Evolutionary conservation across 2,329 filamentous ascomycete genomes (phyloP).

Genomic region (Ceratocystis papillata): DNA sequence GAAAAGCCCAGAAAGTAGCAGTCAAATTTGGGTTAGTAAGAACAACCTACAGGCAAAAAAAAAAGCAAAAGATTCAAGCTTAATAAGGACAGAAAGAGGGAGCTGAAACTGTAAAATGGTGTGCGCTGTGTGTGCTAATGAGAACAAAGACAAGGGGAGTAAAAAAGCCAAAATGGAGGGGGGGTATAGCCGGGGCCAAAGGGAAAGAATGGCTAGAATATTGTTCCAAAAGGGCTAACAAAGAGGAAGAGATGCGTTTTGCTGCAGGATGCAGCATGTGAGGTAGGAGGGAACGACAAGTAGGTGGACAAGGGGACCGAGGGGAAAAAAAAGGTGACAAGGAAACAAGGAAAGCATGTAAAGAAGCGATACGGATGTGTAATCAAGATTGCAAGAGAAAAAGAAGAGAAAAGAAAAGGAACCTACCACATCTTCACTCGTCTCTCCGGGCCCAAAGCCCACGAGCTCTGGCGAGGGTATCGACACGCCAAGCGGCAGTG

Average conservation of each 20-base stretch:
- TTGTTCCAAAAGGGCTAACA: conserved; percentile 6
- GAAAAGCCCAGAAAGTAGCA: background rate
- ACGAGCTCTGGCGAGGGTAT: conserved; percentile 34
- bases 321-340: background rate
- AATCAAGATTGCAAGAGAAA: no score
- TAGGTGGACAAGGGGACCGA: background rate
- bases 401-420: conserved; percentile 6
- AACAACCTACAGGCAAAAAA: background rate
- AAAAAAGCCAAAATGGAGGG: background rate
- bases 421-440: conserved; percentile 32
- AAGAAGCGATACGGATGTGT: no score
- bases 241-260: background rate
- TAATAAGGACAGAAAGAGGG: background rate
- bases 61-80: background rate
- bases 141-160: background rate
- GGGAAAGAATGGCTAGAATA: background rate
- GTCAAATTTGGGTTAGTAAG: conserved; percentile 20
- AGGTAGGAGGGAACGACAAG: background rate
- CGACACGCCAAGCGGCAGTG: conserved; percentile 30
- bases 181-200: background rate
- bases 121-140: background rate
- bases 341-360: background rate
- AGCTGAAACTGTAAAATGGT: background rate
- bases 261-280: background rate
- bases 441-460: conserved; percentile 33